These are phyloP conservation scores for Ulota crispa DNA, from an alignment of 225 moss, liverwort and hornwort genomes.

Conservation along the genomic window DNA sequence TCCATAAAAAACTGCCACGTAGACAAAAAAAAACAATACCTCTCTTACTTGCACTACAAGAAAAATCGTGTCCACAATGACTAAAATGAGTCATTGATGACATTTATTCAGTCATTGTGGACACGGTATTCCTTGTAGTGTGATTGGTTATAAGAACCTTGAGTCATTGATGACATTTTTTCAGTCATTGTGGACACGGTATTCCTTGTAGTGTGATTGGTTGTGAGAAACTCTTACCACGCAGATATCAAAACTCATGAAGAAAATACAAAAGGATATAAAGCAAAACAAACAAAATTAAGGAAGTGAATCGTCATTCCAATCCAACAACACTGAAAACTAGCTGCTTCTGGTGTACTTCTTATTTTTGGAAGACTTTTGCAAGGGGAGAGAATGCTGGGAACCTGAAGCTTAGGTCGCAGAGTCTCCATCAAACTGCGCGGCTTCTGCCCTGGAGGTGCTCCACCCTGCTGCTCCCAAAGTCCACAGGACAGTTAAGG, in stretches of 20 bases:
- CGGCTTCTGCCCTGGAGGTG: conserved; percentile 63
- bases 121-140: no score
- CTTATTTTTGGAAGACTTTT: no score
- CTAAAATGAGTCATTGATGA: no score
- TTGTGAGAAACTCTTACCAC: not conserved
- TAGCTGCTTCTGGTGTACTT: not conserved
- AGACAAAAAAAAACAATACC: not conserved
- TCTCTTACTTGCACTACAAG: not conserved
- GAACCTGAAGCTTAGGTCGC: conserved; percentile 63
- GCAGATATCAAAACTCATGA: conserved; percentile 5
- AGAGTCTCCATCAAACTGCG: conserved; percentile 62
- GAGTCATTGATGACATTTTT: no score
- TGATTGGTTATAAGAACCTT: no score
- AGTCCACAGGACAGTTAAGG: conserved; percentile 29
- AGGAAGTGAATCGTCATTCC: not conserved
- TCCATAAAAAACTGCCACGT: not conserved
- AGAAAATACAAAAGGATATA: no score
- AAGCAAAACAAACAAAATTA: no score
- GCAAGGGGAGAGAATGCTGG: not conserved
- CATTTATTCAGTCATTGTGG: no score
- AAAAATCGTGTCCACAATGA: no score
- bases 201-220: no score
- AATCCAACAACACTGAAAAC: not conserved
- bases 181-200: no score
- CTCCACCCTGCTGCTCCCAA: conserved; percentile 66